Conservation (phyloP, 768 basidiomycete genomes). For the Gloeostereum incarnatum region DNA sequence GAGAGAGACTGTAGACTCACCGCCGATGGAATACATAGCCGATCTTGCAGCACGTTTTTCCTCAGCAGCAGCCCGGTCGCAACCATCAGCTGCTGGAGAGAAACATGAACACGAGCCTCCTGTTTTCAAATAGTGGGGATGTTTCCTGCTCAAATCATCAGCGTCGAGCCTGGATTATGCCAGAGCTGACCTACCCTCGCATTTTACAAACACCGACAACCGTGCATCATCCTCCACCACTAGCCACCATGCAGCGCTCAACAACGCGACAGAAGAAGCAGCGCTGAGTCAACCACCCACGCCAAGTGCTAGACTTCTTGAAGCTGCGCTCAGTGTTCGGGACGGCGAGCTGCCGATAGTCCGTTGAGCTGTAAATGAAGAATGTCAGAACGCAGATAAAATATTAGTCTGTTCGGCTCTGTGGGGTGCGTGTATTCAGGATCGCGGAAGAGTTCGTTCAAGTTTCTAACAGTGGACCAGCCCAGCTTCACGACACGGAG, state of each 20-base stretch:
- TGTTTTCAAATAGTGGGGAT: slow-evolving; percentile 71
- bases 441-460: too few relatives aligned
- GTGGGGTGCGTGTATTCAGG: slow-evolving; percentile 43
- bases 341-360: slow-evolving; percentile 44
- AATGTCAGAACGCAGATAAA: slow-evolving; percentile 55
- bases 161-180: slow-evolving; percentile 17
- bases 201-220: slow-evolving; percentile 55
- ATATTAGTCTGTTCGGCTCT: slow-evolving; percentile 34
- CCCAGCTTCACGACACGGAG: too few relatives aligned
- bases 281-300: slow-evolving; percentile 37
- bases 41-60: slow-evolving; percentile 55
- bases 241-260: slow-evolving; percentile 32
- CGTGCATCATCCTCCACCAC: slow-evolving; percentile 27
- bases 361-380: slow-evolving; percentile 41
- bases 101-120: slow-evolving; percentile 51
- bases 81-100: slow-evolving; percentile 39
- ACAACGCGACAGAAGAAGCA: slow-evolving; percentile 32
- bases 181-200: slow-evolving; percentile 35
- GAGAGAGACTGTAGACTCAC: slow-evolving; percentile 6
- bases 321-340: slow-evolving; percentile 35
- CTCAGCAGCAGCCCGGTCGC: slow-evolving; percentile 43
- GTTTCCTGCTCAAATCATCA: slow-evolving; percentile 39
- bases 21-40: slow-evolving; percentile 40
- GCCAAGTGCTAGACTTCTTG: slow-evolving; percentile 34
- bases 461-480: too few relatives aligned